Evolutionary conservation across 192 early-diverging fungal species (phyloP).

Genomic region (Gigaspora rosea): DNA sequence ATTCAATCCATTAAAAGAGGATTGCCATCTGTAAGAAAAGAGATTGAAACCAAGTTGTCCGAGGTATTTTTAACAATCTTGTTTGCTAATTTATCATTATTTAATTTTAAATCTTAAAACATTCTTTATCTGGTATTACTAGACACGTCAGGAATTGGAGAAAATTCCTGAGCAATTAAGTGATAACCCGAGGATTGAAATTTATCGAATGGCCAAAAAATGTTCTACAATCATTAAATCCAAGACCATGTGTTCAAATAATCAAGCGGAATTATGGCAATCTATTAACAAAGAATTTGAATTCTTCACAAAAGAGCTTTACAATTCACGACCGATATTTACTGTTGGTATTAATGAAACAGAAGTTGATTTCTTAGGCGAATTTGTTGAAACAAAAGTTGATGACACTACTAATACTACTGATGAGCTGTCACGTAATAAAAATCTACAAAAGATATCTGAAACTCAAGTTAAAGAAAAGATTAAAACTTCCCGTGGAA

Average conservation of each 20-base stretch:
- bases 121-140: not conserved
- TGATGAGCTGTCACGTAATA: too few species aligned
- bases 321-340: not conserved
- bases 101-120: not conserved
- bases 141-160: not conserved
- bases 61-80: not conserved
- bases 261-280: not conserved
- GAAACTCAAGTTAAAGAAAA: not conserved
- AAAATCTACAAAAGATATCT: not conserved
- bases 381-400: not conserved
- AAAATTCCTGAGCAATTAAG: not conserved
- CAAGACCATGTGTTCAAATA: not conserved
- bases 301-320: not conserved
- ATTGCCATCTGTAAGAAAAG: constrained; percentile 13
- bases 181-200: not conserved
- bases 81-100: not conserved
- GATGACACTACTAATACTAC: too few species aligned
- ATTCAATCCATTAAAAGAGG: constrained; percentile 4
- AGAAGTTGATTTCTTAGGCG: not conserved
- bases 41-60: not conserved
- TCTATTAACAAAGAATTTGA: not conserved
- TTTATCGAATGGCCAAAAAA: not conserved
- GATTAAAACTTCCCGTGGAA: not conserved
- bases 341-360: not conserved
- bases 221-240: not conserved